These are phyloP conservation scores for Penicillium sclerotiorum DNA, from an alignment of 2,329 filamentous ascomycete genomes.

Conservation along the genomic window DNA sequence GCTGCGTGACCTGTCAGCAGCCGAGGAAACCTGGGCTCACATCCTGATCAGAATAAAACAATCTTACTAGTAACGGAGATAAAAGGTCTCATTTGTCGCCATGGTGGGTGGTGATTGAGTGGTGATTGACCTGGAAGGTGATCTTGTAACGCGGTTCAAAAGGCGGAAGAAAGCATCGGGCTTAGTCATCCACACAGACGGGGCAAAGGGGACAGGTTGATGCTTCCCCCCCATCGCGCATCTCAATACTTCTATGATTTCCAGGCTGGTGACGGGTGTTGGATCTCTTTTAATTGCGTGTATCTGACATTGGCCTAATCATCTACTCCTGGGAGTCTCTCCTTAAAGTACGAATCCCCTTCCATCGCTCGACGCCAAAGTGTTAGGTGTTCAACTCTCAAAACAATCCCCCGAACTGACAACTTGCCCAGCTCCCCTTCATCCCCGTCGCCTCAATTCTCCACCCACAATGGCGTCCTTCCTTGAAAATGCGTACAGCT, in stretches of 20 bases:
- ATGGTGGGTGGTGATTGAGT: constrained; percentile 51
- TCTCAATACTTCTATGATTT: constrained; percentile 37
- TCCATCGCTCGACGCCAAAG: constrained; percentile 20
- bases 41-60: constrained; percentile 3
- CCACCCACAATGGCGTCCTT: constrained; percentile 81
- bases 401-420: constrained; percentile 35
- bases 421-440: constrained; percentile 36
- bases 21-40: constrained; percentile 40
- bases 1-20: constrained; percentile 59
- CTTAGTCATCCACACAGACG: constrained; percentile 52
- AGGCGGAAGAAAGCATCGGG: constrained; percentile 29
- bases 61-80: constrained; percentile 97
- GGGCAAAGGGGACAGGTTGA: constrained; percentile 47
- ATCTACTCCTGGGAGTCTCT: constrained; percentile 28
- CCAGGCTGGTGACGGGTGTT: constrained; percentile 40
- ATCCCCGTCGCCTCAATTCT: constrained; percentile 26
- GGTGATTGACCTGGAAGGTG: too few species aligned
- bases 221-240: constrained; percentile 35
- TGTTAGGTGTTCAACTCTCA: constrained; percentile 28
- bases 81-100: constrained; percentile 81
- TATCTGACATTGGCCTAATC: constrained; percentile 25
- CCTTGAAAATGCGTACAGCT: constrained; percentile 90
- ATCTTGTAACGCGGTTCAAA: too few species aligned
- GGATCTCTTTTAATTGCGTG: constrained; percentile 31
- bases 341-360: constrained; percentile 21